A percentile compares a stretch with the other conserved stretches of the same genome.
Evolutionary conservation across 495 filamentous ascomycete genomes (phyloP).

Genomic region (Hypoxylon subgilvum): DNA sequence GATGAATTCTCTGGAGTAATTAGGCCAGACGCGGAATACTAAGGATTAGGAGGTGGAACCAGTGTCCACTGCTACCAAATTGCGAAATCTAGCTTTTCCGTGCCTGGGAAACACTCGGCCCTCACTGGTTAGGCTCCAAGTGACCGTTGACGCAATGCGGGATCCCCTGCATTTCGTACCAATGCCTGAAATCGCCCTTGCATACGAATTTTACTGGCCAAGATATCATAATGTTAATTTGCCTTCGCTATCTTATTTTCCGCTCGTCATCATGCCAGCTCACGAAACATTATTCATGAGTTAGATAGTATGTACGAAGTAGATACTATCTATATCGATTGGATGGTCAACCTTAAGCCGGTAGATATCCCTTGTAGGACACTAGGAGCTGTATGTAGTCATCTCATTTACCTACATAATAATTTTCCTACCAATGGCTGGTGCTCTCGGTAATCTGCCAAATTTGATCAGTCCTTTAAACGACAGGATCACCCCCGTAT

Average conservation of each 20-base stretch:
- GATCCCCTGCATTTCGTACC: slow-evolving; percentile 23
- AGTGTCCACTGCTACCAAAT: slow-evolving; percentile 15
- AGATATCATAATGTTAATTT: slow-evolving; percentile 1
- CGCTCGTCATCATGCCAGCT: slow-evolving; percentile 16
- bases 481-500: slow-evolving; percentile 23
- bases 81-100: slow-evolving; percentile 24
- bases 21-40: too few species aligned
- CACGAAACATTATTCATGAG: slow-evolving; percentile 24
- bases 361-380: slow-evolving; percentile 10
- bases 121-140: neutral
- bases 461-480: slow-evolving; percentile 31
- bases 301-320: neutral
- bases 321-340: neutral
- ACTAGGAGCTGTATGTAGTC: too few species aligned
- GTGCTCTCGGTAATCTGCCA: slow-evolving; percentile 35
- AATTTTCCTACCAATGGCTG: slow-evolving; percentile 23
- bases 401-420: slow-evolving; percentile 13
- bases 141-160: slow-evolving; percentile 38
- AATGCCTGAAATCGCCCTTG: slow-evolving; percentile 29
- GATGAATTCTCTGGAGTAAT: too few species aligned
- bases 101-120: slow-evolving; percentile 17
- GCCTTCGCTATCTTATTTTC: neutral
- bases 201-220: slow-evolving; percentile 26
- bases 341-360: slow-evolving; percentile 20
- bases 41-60: neutral